A percentile compares a stretch with the other conserved stretches of the same genome.
Conservation (phyloP, 306 rosid genomes). For the Calophaca sinica region DNA sequence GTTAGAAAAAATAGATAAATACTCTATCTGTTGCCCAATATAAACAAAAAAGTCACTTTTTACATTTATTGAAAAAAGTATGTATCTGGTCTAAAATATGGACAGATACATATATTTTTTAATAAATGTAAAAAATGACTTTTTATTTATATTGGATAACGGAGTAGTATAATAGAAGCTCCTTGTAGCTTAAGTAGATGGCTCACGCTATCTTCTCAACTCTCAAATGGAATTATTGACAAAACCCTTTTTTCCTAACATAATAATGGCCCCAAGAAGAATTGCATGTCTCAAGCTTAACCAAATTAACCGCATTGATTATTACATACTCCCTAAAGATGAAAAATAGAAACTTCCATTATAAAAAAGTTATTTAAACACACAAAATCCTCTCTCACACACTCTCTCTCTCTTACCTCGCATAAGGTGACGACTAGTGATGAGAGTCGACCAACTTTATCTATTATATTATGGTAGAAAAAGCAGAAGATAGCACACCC, state of each 20-base stretch:
- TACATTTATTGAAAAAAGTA: too few species aligned
- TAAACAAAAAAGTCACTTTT: too few species aligned
- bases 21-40: too few species aligned
- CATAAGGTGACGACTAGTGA: conserved; percentile 58
- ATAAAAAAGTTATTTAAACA: neutral
- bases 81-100: too few species aligned
- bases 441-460: conserved; percentile 49
- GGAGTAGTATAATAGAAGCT: too few species aligned
- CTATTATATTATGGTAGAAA: conserved; percentile 7
- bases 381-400: neutral
- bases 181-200: too few species aligned
- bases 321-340: conserved; percentile 9
- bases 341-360: conserved; percentile 4
- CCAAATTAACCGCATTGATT: conserved; percentile 36
- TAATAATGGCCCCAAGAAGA: conserved; percentile 24
- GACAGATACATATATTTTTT: too few species aligned
- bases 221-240: conserved; percentile 30
- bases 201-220: neutral
- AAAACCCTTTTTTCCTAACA: conserved; percentile 33
- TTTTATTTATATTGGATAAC: too few species aligned
- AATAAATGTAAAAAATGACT: too few species aligned
- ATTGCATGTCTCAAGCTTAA: conserved; percentile 33
- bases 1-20: too few species aligned
- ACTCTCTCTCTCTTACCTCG: conserved; percentile 43
- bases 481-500: conserved; percentile 26